These are phyloP conservation scores for Arthrinium phaeospermum DNA, from an alignment of 2,329 filamentous ascomycete species.

Conservation along the genomic window DNA sequence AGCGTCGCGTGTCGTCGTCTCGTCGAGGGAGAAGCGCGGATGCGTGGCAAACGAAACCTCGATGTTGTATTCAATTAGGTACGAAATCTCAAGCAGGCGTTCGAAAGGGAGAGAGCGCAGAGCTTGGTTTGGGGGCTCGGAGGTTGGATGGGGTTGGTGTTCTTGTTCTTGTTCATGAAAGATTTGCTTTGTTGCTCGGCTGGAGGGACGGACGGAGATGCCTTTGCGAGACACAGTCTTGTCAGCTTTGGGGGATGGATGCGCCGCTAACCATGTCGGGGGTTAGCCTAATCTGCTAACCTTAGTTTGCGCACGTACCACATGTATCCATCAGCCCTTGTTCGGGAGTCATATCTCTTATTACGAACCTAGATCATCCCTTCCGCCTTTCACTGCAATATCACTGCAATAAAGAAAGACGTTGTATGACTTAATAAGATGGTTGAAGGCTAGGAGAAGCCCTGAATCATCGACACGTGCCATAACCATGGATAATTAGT, in stretches of 20 bases:
- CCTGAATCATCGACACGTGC: background rate
- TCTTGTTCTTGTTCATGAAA: background rate
- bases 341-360: background rate
- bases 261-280: background rate
- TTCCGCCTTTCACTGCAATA: background rate
- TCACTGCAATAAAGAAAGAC: no score
- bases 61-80: background rate
- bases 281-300: background rate
- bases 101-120: background rate
- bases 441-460: background rate
- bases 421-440: background rate
- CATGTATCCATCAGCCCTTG: background rate
- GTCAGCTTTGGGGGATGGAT: slow-evolving; percentile 10
- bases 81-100: background rate
- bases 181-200: slow-evolving; percentile 11
- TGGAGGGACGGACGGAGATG: slow-evolving; percentile 8
- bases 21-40: background rate
- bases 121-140: background rate
- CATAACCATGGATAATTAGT: background rate
- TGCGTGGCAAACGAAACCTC: background rate
- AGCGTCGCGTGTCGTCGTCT: background rate
- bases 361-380: background rate
- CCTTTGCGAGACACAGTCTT: slow-evolving; percentile 7
- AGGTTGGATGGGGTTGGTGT: slow-evolving; percentile 15
- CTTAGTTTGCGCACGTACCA: background rate